These are phyloP conservation scores for Fraxinus latifolia DNA, from an alignment of 305 asterid genomes.

Conservation along the genomic window DNA sequence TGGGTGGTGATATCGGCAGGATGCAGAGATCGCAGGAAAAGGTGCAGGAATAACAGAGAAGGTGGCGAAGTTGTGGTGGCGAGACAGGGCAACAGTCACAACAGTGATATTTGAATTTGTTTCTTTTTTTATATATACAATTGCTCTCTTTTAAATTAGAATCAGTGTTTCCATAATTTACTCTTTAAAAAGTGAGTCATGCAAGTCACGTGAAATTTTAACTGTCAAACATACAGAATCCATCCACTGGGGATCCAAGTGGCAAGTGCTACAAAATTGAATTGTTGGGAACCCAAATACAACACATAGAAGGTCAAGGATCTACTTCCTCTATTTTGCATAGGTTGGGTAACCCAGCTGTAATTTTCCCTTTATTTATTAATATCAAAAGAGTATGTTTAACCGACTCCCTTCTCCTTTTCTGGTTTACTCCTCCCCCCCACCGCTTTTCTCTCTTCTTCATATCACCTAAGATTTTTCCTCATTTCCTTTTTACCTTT, in stretches of 20 bases:
- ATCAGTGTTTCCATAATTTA: not conserved
- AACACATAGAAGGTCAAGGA: not conserved
- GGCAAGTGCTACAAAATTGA: not conserved
- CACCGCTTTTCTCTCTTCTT: not conserved
- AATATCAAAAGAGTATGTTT: not conserved
- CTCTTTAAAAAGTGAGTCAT: not conserved
- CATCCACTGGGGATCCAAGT: not conserved
- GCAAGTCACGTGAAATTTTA: not conserved
- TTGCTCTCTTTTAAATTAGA: not conserved
- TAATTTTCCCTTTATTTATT: not conserved
- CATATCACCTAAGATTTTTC: not conserved
- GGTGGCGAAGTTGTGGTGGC: not conserved
- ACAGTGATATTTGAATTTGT: not conserved
- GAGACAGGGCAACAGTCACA: not conserved
- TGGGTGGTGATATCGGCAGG: not conserved
- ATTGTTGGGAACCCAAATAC: not conserved
- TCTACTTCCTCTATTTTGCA: not conserved
- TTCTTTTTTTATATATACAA: not conserved
- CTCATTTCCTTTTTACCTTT: not conserved
- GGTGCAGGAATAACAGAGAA: not conserved
- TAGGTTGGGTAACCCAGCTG: not conserved
- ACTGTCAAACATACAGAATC: not conserved
- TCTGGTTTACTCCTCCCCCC: not conserved
- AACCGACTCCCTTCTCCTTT: not conserved
- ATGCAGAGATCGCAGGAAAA: not conserved